These are phyloP conservation scores for Trichoderma endophyticum DNA, from an alignment of 2,329 filamentous ascomycete genomes.

Conservation along the genomic window DNA sequence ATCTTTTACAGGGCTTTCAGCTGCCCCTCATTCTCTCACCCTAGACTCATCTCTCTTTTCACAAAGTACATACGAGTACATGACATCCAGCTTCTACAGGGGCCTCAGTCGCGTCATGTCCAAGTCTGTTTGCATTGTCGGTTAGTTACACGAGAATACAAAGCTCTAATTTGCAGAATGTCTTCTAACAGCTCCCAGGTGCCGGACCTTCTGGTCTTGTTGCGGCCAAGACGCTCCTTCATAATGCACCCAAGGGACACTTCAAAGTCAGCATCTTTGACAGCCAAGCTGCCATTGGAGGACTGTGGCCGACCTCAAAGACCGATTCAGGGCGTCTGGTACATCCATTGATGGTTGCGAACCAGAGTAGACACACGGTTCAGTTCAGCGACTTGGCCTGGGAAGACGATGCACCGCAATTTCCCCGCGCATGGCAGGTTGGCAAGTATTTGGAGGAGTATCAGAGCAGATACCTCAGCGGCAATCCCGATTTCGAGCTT, in stretches of 20 bases:
- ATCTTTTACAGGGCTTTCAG: background rate
- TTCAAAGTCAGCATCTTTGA: constrained; percentile 74
- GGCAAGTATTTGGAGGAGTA: constrained; percentile 70
- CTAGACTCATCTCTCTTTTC: background rate
- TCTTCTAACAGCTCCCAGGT: constrained; percentile 40
- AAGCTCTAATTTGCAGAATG: too few species aligned
- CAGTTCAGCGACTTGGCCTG: constrained; percentile 71
- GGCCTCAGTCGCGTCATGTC: constrained; percentile 29
- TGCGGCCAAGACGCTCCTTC: constrained; percentile 69
- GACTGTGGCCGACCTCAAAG: constrained; percentile 66
- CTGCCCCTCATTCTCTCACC: constrained; percentile 1
- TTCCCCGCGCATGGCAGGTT: constrained; percentile 75
- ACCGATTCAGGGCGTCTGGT: constrained; percentile 50
- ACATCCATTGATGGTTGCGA: constrained; percentile 67
- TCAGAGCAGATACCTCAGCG: constrained; percentile 51
- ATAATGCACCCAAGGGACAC: constrained; percentile 49
- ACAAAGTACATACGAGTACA: constrained; percentile 6
- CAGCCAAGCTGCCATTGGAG: constrained; percentile 61
- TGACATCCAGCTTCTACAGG: constrained; percentile 23
- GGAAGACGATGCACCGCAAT: constrained; percentile 57
- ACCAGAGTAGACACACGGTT: constrained; percentile 75
- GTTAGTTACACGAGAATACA: constrained; percentile 25
- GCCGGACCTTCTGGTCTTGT: constrained; percentile 67
- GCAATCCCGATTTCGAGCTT: constrained; percentile 40
- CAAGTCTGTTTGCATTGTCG: constrained; percentile 42